These are phyloP conservation scores for Gilbertella persicaria DNA, from an alignment of 371 early-diverging fungal species.

Conservation along the genomic window DNA sequence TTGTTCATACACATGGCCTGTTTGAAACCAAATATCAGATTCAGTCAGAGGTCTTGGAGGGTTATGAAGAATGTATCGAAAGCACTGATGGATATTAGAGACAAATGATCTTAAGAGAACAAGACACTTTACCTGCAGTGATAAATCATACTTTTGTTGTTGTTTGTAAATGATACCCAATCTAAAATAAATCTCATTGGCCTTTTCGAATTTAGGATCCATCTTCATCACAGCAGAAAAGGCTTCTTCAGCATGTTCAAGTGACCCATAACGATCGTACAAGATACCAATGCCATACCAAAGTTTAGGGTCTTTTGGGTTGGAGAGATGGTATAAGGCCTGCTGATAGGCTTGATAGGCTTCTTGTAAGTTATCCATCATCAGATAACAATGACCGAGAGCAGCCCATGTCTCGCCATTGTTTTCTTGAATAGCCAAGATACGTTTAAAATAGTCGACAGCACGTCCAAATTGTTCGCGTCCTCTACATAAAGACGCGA, in stretches of 20 bases:
- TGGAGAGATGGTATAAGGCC: constrained; percentile 64
- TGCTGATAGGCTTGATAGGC: constrained; percentile 66
- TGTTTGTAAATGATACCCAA: constrained; percentile 95
- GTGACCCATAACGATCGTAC: constrained; percentile 92
- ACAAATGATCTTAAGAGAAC: background rate
- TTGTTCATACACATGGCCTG: constrained; percentile 92
- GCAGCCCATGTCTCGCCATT: constrained; percentile 94
- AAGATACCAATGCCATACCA: constrained; percentile 98
- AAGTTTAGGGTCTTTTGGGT: constrained; percentile 85
- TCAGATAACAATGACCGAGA: constrained; percentile 91
- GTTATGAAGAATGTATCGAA: constrained; percentile 79
- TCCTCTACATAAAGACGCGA: constrained; percentile 70
- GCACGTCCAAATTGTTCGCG: constrained; percentile 65
- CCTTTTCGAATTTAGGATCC: constrained; percentile 88
- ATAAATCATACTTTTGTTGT: constrained; percentile 82
- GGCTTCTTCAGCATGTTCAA: constrained; percentile 94
- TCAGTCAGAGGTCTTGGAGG: constrained; percentile 92
- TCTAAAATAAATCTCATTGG: constrained; percentile 94
- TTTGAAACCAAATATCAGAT: constrained; percentile 95
- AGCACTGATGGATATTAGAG: constrained; percentile 57
- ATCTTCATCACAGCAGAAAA: constrained; percentile 84
- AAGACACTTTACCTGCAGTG: constrained; percentile 61
- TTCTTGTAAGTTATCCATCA: constrained; percentile 91
- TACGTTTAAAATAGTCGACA: constrained; percentile 68
- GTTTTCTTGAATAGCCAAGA: constrained; percentile 71